Evolutionary conservation across 352 stramenopile species (phyloP).

Genomic region (Phytophthora foliorum): DNA sequence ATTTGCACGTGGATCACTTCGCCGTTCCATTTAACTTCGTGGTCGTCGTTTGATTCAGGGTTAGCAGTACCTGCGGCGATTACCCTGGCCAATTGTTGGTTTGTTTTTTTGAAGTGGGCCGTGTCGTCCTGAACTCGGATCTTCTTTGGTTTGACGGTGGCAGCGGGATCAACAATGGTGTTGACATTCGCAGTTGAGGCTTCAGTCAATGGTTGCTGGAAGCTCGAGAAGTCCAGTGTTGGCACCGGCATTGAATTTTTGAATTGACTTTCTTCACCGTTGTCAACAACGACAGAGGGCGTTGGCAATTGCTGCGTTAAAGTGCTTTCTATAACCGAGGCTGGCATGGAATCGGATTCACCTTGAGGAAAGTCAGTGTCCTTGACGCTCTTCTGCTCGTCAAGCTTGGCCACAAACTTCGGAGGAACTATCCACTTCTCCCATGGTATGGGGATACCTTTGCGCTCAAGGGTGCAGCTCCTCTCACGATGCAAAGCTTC

Average conservation of each 20-base stretch:
- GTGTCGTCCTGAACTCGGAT: constrained; percentile 42
- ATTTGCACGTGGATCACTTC: constrained; percentile 48
- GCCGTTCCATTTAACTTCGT: constrained; percentile 52
- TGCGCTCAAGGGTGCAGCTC: neutral
- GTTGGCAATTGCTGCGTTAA: neutral
- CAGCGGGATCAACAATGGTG: neutral
- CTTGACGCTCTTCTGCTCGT: neutral
- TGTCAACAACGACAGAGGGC: neutral
- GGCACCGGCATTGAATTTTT: neutral
- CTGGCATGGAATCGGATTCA: neutral
- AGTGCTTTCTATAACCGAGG: neutral
- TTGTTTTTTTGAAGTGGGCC: constrained; percentile 41
- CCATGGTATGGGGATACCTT: constrained; percentile 42
- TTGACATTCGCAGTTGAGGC: neutral
- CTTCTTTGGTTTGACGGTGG: constrained; percentile 35
- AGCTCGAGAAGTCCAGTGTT: constrained; percentile 25
- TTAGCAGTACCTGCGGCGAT: constrained; percentile 12
- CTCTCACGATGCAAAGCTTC: constrained; percentile 11
- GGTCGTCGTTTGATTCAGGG: constrained; percentile 21
- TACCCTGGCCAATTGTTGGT: constrained; percentile 10
- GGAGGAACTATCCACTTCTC: constrained; percentile 49
- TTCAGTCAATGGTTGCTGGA: constrained; percentile 12
- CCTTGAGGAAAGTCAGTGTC: neutral
- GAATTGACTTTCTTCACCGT: neutral
- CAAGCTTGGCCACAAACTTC: constrained; percentile 26